Conservation (phyloP, 148 eudicot species). For the Fallopia convolvulus region DNA sequence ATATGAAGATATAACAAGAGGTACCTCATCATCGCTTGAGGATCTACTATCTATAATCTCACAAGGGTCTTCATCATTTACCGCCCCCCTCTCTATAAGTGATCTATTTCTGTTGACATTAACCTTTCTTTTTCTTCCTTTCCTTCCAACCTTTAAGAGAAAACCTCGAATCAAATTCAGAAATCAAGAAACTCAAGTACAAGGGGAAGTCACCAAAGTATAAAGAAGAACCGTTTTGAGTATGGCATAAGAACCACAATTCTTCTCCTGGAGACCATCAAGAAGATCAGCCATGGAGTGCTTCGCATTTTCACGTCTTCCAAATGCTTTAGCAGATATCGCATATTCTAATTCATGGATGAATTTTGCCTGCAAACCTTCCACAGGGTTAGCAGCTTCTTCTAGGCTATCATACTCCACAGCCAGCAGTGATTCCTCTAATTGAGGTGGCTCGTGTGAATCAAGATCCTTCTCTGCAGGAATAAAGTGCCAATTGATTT, state of each 20-base stretch:
- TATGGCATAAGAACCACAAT: conserved; percentile 19
- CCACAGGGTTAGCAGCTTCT: conserved; percentile 21
- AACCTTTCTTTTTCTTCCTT: conserved; percentile 23
- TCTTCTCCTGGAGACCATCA: conserved; percentile 39
- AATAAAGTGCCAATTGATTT: background rate
- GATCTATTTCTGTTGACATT: conserved; percentile 21
- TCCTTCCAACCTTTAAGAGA: conserved; percentile 25
- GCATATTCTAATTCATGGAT: conserved; percentile 22
- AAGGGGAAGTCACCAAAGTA: conserved; percentile 5
- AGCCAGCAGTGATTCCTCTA: conserved; percentile 28
- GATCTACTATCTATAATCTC: conserved; percentile 40
- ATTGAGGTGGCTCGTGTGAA: conserved; percentile 24
- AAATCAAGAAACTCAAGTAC: background rate
- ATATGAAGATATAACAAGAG: conserved; percentile 3
- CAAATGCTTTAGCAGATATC: conserved; percentile 22
- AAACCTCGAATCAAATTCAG: conserved; percentile 10
- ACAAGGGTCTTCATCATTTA: conserved; percentile 32
- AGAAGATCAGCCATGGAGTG: conserved; percentile 62
- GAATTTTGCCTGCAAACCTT: conserved; percentile 22
- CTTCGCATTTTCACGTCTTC: conserved; percentile 16
- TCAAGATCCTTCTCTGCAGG: conserved; percentile 16
- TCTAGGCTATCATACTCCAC: conserved; percentile 15
- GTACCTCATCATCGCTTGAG: conserved; percentile 56
- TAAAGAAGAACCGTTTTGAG: conserved; percentile 32
- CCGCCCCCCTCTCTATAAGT: conserved; percentile 16